Conservation (phyloP, 192 early-diverging fungal genomes). For the Mycoemilia scoparia region DNA sequence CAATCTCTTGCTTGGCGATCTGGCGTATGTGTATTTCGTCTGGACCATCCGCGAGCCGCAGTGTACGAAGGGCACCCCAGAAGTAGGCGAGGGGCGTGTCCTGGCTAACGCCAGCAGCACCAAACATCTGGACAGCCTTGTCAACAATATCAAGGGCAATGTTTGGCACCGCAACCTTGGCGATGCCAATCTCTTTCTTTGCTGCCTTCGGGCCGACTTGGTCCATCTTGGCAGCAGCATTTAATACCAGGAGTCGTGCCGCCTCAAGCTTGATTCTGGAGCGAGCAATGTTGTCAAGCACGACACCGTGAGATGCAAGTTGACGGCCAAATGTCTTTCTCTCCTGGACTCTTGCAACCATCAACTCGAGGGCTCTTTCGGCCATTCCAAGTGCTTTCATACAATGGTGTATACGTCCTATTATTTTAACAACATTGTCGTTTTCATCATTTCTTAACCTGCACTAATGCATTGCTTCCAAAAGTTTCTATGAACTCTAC, state of each 20-base stretch:
- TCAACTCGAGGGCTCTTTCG: conserved; percentile 76
- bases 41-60: conserved; percentile 86
- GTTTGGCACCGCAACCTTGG: conserved; percentile 78
- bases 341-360: conserved; percentile 64
- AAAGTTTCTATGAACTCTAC: no score
- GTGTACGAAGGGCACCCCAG: conserved; percentile 59
- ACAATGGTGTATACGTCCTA: conserved; percentile 97
- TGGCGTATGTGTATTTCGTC: conserved; percentile 83
- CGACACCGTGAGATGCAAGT: conserved; percentile 67
- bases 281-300: conserved; percentile 60
- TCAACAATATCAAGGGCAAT: conserved; percentile 65
- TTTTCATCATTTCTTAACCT: not conserved
- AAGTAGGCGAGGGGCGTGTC: conserved; percentile 73
- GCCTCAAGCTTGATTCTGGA: conserved; percentile 85
- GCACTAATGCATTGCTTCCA: no score
- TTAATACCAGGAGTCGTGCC: conserved; percentile 78
- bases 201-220: conserved; percentile 69
- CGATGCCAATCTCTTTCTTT: conserved; percentile 90
- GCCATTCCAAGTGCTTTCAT: conserved; percentile 90
- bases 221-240: conserved; percentile 86
- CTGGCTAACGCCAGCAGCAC: conserved; percentile 77
- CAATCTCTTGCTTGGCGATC: conserved; percentile 60
- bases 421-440: conserved; percentile 15
- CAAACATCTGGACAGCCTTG: conserved; percentile 81
- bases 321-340: conserved; percentile 78